These are phyloP conservation scores for Fusarium pseudoanthophilum DNA, from an alignment of 2,329 filamentous ascomycete genomes.

Conservation along the genomic window DNA sequence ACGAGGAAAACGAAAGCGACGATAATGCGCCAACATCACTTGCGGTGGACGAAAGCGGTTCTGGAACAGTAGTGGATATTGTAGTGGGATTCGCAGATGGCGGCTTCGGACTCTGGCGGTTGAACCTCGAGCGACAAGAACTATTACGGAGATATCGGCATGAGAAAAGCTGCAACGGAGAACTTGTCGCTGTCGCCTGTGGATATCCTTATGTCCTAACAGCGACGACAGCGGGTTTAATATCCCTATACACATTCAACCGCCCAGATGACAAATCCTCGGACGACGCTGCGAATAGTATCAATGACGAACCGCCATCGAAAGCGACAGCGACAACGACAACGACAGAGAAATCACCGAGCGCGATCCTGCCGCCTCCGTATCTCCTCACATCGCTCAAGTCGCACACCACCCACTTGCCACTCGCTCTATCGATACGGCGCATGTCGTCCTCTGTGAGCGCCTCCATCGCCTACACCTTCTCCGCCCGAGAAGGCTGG, in stretches of 20 bases:
- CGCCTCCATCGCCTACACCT: constrained; percentile 88
- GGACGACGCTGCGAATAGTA: constrained; percentile 3
- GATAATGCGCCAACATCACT: constrained; percentile 68
- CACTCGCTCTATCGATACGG: constrained; percentile 86
- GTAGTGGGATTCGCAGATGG: constrained; percentile 78
- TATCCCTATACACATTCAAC: constrained; percentile 80
- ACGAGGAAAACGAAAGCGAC: constrained; percentile 28
- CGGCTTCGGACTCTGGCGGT: constrained; percentile 74
- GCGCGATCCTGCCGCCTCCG: constrained; percentile 41
- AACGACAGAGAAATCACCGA: background rate
- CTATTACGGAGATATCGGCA: constrained; percentile 68
- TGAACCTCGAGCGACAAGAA: constrained; percentile 58
- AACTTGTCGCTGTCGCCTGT: constrained; percentile 76
- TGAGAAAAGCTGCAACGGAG: constrained; percentile 69
- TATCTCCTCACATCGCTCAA: constrained; percentile 78
- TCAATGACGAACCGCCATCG: background rate
- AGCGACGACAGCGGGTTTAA: constrained; percentile 76
- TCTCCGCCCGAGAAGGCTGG: constrained; percentile 83
- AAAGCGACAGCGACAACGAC: background rate
- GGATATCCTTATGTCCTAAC: constrained; percentile 81
- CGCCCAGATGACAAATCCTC: constrained; percentile 17
- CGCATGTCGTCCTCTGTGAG: constrained; percentile 70
- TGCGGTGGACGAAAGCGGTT: constrained; percentile 68
- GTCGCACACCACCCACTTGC: constrained; percentile 81
- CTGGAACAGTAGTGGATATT: constrained; percentile 64